Evolutionary conservation across 2,329 filamentous ascomycete genomes (phyloP).

Genomic region (Colletotrichum lentis): DNA sequence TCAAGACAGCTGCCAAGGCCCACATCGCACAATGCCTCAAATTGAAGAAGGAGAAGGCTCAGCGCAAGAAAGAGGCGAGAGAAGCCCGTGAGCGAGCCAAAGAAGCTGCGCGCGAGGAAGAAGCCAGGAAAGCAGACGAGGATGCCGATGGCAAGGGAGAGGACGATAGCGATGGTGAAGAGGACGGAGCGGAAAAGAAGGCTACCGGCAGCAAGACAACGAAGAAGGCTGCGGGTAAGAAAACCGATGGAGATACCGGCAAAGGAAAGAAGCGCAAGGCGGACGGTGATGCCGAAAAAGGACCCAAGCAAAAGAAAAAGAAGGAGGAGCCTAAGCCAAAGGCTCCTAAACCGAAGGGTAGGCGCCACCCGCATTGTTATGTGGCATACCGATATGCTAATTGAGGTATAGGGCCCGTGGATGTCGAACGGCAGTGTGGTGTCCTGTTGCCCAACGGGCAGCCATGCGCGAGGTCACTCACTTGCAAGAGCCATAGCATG

Average conservation of each 20-base stretch:
- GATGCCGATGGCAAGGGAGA: constrained; percentile 60
- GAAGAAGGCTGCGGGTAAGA: constrained; percentile 74
- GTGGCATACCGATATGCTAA: neutral
- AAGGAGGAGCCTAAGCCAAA: constrained; percentile 91
- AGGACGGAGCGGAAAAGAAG: constrained; percentile 56
- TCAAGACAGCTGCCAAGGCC: constrained; percentile 75
- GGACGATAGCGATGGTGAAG: constrained; percentile 57
- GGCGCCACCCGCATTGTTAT: neutral
- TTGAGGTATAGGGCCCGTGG: constrained; percentile 72
- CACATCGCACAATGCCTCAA: constrained; percentile 87
- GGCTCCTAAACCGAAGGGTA: constrained; percentile 82
- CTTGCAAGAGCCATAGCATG: constrained; percentile 96
- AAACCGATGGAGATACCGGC: constrained; percentile 64
- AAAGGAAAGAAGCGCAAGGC: constrained; percentile 83
- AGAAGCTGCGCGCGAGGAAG: constrained; percentile 66
- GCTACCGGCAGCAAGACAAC: constrained; percentile 52
- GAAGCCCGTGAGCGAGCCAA: constrained; percentile 74
- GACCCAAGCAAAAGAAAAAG: constrained; percentile 89
- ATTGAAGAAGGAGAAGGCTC: constrained; percentile 83
- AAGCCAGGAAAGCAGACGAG: constrained; percentile 61
- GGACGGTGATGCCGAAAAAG: constrained; percentile 79
- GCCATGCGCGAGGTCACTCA: constrained; percentile 86
- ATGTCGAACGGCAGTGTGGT: constrained; percentile 93
- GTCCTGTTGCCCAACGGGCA: constrained; percentile 85
- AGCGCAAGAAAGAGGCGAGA: constrained; percentile 77